Conservation (phyloP, 2,329 filamentous ascomycete genomes). For the Mariannaea sp. region DNA sequence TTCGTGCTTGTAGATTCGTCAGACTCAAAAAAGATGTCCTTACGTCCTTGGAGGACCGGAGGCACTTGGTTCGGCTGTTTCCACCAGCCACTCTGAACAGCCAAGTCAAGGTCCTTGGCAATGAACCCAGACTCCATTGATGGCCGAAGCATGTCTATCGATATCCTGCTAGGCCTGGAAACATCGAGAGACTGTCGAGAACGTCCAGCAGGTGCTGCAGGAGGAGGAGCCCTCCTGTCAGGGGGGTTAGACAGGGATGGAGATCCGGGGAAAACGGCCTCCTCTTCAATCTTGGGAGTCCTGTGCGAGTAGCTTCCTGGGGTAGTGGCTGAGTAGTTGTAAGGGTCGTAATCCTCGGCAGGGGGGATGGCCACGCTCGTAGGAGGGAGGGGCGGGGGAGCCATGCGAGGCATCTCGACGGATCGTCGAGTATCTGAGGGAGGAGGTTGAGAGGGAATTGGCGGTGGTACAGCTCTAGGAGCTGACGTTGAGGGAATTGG, state of each 20-base stretch:
- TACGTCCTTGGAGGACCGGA: slow-evolving; percentile 78
- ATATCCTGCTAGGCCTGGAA: slow-evolving; percentile 55
- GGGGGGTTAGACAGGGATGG: slow-evolving; percentile 51
- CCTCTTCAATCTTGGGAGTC: slow-evolving; percentile 52
- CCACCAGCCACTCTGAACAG: slow-evolving; percentile 82
- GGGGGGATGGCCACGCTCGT: slow-evolving; percentile 52
- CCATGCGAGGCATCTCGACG: slow-evolving; percentile 70
- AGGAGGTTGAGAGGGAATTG: slow-evolving; percentile 65
- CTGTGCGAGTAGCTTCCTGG: slow-evolving; percentile 40
- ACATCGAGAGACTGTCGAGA: slow-evolving; percentile 44
- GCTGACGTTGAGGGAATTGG: slow-evolving; percentile 59
- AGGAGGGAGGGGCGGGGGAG: slow-evolving; percentile 71
- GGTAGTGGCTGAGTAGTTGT: slow-evolving; percentile 54
- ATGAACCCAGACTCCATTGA: slow-evolving; percentile 82
- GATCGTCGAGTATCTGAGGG: slow-evolving; percentile 63
- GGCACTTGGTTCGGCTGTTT: slow-evolving; percentile 78
- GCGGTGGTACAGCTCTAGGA: slow-evolving; percentile 67
- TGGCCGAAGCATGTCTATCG: slow-evolving; percentile 76
- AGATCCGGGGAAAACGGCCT: slow-evolving; percentile 54
- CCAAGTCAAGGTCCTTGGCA: slow-evolving; percentile 84
- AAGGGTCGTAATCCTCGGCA: slow-evolving; percentile 74
- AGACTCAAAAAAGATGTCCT: slow-evolving; percentile 80
- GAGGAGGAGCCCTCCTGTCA: slow-evolving; percentile 52
- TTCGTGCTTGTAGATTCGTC: slow-evolving; percentile 76
- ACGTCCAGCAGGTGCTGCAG: slow-evolving; percentile 38